Evolutionary conservation across 192 early-diverging fungal genomes (phyloP).

Genomic region (Paraglomus occultum): DNA sequence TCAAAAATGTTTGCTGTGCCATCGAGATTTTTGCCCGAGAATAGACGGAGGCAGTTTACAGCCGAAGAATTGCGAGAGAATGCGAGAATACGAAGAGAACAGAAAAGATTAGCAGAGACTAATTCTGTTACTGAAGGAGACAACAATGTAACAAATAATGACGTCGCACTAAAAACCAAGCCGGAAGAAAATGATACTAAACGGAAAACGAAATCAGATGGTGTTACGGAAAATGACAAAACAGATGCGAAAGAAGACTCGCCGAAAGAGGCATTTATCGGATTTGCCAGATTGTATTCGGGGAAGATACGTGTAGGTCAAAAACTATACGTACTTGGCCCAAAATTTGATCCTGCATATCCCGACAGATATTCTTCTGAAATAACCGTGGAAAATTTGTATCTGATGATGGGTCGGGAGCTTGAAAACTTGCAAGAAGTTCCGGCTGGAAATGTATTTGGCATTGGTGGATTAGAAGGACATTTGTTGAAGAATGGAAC

Average conservation of each 20-base stretch:
- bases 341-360: slow-evolving; percentile 81
- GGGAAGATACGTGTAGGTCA: slow-evolving; percentile 88
- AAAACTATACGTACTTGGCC: slow-evolving; percentile 83
- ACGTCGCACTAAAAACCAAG: slow-evolving; percentile 30
- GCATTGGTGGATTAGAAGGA: slow-evolving; percentile 84
- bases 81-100: slow-evolving; percentile 51
- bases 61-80: slow-evolving; percentile 90
- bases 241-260: slow-evolving; percentile 38
- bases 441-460: slow-evolving; percentile 95
- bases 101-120: slow-evolving; percentile 32
- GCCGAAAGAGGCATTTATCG: slow-evolving; percentile 70
- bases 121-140: slow-evolving; percentile 34
- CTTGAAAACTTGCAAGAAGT: slow-evolving; percentile 79
- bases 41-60: slow-evolving; percentile 65
- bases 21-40: slow-evolving; percentile 68
- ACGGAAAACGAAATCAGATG: slow-evolving; percentile 30
- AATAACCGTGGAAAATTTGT: slow-evolving; percentile 75
- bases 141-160: slow-evolving; percentile 5
- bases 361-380: slow-evolving; percentile 62
- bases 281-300: slow-evolving; percentile 93
- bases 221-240: slow-evolving; percentile 33
- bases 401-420: slow-evolving; percentile 97
- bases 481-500: slow-evolving; percentile 96
- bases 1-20: slow-evolving; percentile 94
- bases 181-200: background rate